phyloP scores from a whole-genome alignment of 306 rosid species.

The Quercus agrifolia region DNA sequence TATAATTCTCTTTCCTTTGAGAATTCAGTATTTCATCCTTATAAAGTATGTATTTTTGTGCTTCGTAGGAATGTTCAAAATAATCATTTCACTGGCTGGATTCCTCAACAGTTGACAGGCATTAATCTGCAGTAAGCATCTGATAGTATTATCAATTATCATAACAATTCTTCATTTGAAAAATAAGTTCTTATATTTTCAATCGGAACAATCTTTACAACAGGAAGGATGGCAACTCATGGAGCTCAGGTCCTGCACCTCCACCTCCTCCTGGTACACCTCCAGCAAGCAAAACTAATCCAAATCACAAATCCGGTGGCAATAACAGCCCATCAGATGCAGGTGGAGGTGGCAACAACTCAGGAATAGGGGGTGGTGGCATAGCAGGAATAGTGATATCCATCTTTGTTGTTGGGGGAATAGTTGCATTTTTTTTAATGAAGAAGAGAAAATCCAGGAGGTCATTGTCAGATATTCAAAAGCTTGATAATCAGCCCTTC shows the following conservation, averaged over 20 bases:
- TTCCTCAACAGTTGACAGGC: slow-evolving; percentile 69
- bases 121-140: slow-evolving; percentile 74
- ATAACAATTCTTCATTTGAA: neutral
- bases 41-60: slow-evolving; percentile 19
- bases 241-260: slow-evolving; percentile 94
- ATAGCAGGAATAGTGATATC: slow-evolving; percentile 93
- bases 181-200: slow-evolving; percentile 18
- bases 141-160: slow-evolving; percentile 8
- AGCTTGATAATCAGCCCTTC: slow-evolving; percentile 63
- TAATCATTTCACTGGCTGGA: slow-evolving; percentile 87
- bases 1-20: slow-evolving; percentile 4
- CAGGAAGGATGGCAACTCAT: slow-evolving; percentile 75
- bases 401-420: slow-evolving; percentile 68
- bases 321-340: slow-evolving; percentile 37
- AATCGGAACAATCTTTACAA: slow-evolving; percentile 27
- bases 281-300: slow-evolving; percentile 40
- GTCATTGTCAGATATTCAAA: slow-evolving; percentile 64
- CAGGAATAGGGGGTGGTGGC: slow-evolving; percentile 90
- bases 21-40: slow-evolving; percentile 4
- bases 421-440: slow-evolving; percentile 68
- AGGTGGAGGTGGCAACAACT: slow-evolving; percentile 56
- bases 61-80: slow-evolving; percentile 73
- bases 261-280: slow-evolving; percentile 98
- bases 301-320: slow-evolving; percentile 51
- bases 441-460: slow-evolving; percentile 74